Conservation (phyloP, 2,329 filamentous ascomycete genomes). For the Colletotrichum sp. region DNA sequence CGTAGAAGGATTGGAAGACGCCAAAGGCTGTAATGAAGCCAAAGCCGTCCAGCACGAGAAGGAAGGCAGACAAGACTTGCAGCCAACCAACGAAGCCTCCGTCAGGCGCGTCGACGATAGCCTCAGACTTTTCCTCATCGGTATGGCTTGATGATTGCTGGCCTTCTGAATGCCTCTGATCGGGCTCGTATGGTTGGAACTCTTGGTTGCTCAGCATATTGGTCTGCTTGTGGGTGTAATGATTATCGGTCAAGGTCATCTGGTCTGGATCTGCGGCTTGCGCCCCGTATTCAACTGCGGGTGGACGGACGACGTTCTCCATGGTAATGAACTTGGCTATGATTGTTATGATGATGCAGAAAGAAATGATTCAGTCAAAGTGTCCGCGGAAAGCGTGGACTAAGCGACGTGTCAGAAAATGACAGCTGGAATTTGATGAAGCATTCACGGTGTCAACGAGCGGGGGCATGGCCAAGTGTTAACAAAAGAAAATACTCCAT, state of each 20-base stretch:
- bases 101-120: neutral
- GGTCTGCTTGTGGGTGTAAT: neutral
- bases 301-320: neutral
- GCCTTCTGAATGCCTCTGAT: neutral
- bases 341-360: neutral
- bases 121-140: neutral
- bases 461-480: neutral
- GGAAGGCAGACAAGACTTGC: conserved; percentile 42
- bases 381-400: neutral
- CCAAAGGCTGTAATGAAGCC: conserved; percentile 52
- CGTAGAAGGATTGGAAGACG: conserved; percentile 49
- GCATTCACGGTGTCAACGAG: neutral
- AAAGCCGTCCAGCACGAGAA: conserved; percentile 46
- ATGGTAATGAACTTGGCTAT: neutral
- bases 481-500: neutral
- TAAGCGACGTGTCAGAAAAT: neutral
- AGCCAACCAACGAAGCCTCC: conserved; percentile 33
- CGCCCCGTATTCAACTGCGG: neutral
- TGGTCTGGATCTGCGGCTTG: neutral
- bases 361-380: neutral
- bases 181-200: neutral
- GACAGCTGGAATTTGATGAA: neutral
- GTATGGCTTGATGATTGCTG: neutral
- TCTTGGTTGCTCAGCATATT: neutral
- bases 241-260: neutral